A percentile compares a stretch with the other conserved stretches of the same genome.
These are phyloP conservation scores for Ilyonectria robusta DNA, from an alignment of 2,329 filamentous ascomycete species.

Conservation along the genomic window DNA sequence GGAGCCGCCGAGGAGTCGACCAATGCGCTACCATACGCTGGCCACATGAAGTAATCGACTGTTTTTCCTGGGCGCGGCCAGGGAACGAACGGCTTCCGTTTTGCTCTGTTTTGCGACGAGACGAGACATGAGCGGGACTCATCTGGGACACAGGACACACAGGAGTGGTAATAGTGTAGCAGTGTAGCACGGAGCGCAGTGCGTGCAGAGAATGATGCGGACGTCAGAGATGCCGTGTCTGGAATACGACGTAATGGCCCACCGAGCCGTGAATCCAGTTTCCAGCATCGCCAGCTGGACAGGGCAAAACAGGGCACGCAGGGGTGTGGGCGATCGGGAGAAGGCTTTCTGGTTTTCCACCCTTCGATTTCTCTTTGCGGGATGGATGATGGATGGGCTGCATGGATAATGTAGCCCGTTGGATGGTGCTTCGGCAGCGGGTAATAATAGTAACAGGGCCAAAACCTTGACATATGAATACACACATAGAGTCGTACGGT, in stretches of 20 bases:
- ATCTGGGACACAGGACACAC: background rate
- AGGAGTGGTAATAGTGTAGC: too few relatives aligned
- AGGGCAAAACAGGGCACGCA: conserved; percentile 3
- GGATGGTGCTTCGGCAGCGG: background rate
- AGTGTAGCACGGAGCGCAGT: background rate
- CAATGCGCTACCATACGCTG: conserved; percentile 21
- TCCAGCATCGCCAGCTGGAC: background rate
- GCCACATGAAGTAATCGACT: conserved; percentile 23
- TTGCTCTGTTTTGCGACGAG: conserved; percentile 19
- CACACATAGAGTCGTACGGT: background rate
- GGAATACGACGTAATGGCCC: background rate
- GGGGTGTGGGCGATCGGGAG: background rate
- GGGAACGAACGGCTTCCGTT: background rate
- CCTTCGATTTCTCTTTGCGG: background rate
- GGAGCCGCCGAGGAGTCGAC: background rate
- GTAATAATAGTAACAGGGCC: conserved; percentile 8
- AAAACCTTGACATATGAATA: background rate
- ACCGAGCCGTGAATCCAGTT: background rate
- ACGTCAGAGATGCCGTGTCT: background rate
- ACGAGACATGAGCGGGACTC: conserved; percentile 2
- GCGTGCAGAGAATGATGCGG: background rate
- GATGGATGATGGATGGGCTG: background rate
- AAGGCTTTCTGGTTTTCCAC: background rate
- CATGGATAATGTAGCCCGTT: background rate
- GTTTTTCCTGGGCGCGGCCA: background rate